phyloP scores from a whole-genome alignment of 1,139 yeast genomes.

The Debaryomyces coudertii region DNA sequence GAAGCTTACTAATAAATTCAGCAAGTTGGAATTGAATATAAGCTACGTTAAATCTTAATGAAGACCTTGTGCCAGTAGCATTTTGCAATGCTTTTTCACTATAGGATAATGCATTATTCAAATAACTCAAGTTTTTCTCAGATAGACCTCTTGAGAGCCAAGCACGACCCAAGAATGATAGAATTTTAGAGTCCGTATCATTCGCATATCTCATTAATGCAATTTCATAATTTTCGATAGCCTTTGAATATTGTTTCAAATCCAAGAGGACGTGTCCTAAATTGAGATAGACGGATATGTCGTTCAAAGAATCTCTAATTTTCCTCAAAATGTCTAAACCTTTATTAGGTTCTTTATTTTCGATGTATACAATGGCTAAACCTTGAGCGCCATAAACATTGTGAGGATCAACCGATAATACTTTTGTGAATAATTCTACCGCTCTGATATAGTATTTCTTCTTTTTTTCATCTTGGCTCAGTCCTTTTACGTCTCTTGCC shows the following conservation, averaged over 20 bases:
- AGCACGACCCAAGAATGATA: slow-evolving; percentile 80
- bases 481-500: slow-evolving; percentile 73
- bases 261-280: slow-evolving; percentile 88
- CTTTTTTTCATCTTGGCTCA: slow-evolving; percentile 63
- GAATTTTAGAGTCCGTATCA: slow-evolving; percentile 64
- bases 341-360: slow-evolving; percentile 71
- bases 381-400: slow-evolving; percentile 99
- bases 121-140: slow-evolving; percentile 65
- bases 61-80: slow-evolving; percentile 40
- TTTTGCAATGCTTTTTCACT: slow-evolving; percentile 58
- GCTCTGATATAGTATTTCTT: slow-evolving; percentile 85
- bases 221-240: slow-evolving; percentile 85
- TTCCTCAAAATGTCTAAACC: slow-evolving; percentile 89
- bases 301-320: slow-evolving; percentile 86
- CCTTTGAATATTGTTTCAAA: slow-evolving; percentile 78
- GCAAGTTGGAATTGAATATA: slow-evolving; percentile 87
- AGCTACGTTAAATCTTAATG: slow-evolving; percentile 78
- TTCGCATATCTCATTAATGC: slow-evolving; percentile 70
- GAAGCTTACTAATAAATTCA: slow-evolving; percentile 70
- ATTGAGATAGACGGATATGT: slow-evolving; percentile 80
- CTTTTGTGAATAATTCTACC: slow-evolving; percentile 87
- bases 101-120: slow-evolving; percentile 64
- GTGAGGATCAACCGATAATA: slow-evolving; percentile 76
- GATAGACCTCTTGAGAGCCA: slow-evolving; percentile 83
- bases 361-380: slow-evolving; percentile 89